Evolutionary conservation across 1,284 basidiomycete species (phyloP).

Genomic region (Ceratobasidium sp.): DNA sequence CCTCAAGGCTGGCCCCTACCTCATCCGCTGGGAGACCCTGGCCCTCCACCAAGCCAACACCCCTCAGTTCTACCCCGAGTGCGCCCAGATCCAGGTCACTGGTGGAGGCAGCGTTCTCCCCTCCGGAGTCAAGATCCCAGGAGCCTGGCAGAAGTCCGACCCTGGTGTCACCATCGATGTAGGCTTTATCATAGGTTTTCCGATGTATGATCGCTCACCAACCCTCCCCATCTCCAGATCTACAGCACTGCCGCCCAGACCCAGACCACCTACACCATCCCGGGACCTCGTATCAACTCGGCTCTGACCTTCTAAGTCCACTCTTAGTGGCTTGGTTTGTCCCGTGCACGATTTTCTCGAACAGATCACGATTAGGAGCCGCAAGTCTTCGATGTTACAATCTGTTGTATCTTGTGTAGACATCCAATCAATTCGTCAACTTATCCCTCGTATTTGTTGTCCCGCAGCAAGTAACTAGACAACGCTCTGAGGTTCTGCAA

Average conservation of each 20-base stretch:
- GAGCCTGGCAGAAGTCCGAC: slow-evolving; percentile 55
- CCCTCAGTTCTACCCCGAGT: slow-evolving; percentile 51
- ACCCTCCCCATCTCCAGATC: slow-evolving; percentile 34
- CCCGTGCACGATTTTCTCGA: too few species aligned
- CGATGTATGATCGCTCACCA: background rate
- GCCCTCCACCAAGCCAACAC: slow-evolving; percentile 51
- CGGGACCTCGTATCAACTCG: slow-evolving; percentile 45
- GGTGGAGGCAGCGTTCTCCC: slow-evolving; percentile 48
- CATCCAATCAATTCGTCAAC: too few species aligned
- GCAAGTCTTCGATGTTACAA: too few species aligned
- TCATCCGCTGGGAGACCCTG: slow-evolving; percentile 47
- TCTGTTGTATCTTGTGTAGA: too few species aligned
- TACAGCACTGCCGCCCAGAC: slow-evolving; percentile 48
- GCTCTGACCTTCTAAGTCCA: too few species aligned
- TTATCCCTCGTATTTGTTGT: too few species aligned
- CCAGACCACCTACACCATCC: slow-evolving; percentile 50
- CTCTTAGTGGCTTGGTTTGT: too few species aligned
- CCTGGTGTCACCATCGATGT: slow-evolving; percentile 47
- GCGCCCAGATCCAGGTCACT: slow-evolving; percentile 52
- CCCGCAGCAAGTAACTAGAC: too few species aligned
- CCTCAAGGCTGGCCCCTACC: slow-evolving; percentile 46
- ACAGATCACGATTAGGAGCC: too few species aligned
- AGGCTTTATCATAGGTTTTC: background rate
- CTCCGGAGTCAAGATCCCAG: slow-evolving; percentile 58
- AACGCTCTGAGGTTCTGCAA: too few species aligned